Evolutionary conservation across 148 eudicot species (phyloP).

Genomic region (Euryodendron excelsum): DNA sequence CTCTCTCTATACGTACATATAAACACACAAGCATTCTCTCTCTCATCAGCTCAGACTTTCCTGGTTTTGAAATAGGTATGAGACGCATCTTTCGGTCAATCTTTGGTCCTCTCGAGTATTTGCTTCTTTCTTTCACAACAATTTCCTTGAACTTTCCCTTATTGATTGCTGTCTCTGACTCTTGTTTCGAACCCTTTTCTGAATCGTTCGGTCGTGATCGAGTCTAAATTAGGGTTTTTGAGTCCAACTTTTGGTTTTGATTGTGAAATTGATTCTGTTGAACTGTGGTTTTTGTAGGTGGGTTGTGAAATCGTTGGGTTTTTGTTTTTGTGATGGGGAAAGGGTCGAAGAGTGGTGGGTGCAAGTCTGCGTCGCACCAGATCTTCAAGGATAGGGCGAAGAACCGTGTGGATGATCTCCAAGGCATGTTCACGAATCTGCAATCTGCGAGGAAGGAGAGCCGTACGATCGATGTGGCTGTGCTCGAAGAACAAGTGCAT

Average conservation of each 20-base stretch:
- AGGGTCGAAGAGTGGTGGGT: conserved; percentile 66
- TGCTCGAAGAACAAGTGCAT: conserved; percentile 88
- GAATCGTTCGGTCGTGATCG: neutral
- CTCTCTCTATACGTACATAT: neutral
- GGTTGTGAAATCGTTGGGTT: conserved; percentile 18
- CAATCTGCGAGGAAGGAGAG: conserved; percentile 90
- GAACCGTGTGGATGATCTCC: conserved; percentile 94
- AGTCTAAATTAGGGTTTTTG: conserved; percentile 8
- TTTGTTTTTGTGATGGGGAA: conserved; percentile 65
- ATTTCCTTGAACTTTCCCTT: conserved; percentile 4
- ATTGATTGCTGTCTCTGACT: neutral
- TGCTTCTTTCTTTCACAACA: neutral
- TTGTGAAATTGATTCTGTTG: conserved; percentile 8
- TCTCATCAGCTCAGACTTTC: neutral
- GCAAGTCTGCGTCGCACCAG: conserved; percentile 78
- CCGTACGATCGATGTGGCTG: conserved; percentile 60
- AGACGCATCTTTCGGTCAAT: neutral
- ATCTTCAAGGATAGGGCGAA: conserved; percentile 89
- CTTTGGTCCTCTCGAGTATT: neutral
- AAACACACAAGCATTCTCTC: neutral
- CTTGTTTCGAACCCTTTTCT: neutral
- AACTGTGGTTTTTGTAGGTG: conserved; percentile 16
- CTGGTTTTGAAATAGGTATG: neutral
- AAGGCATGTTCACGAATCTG: conserved; percentile 72
- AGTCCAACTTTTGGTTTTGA: neutral